A percentile compares a stretch with the other conserved stretches of the same genome.
Conservation (phyloP, 306 rosid species). For the Luffa acutangula region DNA sequence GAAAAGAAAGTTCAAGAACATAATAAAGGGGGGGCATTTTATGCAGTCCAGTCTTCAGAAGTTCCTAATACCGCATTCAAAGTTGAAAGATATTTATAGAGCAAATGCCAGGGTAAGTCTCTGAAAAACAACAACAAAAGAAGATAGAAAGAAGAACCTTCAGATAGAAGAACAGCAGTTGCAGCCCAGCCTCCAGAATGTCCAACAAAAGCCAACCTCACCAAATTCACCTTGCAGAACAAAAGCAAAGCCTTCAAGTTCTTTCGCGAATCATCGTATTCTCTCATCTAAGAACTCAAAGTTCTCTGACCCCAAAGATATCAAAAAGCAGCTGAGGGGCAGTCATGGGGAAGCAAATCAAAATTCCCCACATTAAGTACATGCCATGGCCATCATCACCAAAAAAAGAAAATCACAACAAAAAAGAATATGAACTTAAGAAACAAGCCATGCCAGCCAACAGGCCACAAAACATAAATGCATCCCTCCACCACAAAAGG, state of each 20-base stretch:
- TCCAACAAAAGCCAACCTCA: neutral
- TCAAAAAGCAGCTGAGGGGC: constrained; percentile 13
- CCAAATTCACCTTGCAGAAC: neutral
- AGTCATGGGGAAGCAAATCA: neutral
- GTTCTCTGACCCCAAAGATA: constrained; percentile 4
- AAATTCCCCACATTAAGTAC: constrained; percentile 11
- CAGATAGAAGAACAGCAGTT: neutral
- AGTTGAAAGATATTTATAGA: neutral
- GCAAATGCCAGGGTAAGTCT: neutral
- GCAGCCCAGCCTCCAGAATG: neutral
- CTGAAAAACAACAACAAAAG: neutral
- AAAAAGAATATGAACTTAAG: neutral
- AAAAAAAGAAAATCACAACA: neutral
- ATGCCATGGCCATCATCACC: neutral
- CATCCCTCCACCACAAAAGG: constrained; percentile 4
- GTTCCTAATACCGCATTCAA: neutral
- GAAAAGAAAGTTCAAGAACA: neutral
- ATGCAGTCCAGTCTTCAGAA: neutral
- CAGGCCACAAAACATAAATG: constrained; percentile 8
- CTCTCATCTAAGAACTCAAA: neutral
- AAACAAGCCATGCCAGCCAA: neutral
- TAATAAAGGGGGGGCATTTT: neutral
- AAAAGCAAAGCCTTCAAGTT: neutral
- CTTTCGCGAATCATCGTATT: neutral
- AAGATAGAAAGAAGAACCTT: neutral